These are phyloP conservation scores for Haematococcus lacustris DNA, from an alignment of 139 green algal genomes.

Conservation along the genomic window DNA sequence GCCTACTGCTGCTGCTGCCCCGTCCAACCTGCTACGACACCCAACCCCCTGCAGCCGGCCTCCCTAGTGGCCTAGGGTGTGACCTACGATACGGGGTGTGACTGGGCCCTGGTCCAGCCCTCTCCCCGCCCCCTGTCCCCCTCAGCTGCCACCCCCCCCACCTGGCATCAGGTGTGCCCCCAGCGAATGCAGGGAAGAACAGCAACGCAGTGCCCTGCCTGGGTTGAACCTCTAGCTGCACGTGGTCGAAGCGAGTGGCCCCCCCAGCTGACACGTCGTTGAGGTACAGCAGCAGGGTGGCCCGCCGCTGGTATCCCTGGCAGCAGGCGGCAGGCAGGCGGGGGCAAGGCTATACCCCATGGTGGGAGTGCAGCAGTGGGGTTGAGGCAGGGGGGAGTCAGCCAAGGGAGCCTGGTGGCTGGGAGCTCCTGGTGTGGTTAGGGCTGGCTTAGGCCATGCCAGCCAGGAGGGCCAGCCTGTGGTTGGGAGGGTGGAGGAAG, in stretches of 20 bases:
- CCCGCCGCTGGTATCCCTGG: slow-evolving; percentile 66
- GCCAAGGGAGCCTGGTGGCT: not conserved
- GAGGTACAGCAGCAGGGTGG: slow-evolving; percentile 73
- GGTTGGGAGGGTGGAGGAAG: not conserved
- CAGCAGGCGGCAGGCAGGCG: too few relatives aligned
- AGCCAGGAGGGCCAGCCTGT: not conserved
- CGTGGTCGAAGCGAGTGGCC: slow-evolving; percentile 55
- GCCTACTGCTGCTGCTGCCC: not conserved
- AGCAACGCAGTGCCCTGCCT: slow-evolving; percentile 51
- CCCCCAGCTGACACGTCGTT: slow-evolving; percentile 53
- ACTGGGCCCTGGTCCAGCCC: too few relatives aligned
- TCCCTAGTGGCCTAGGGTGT: not conserved
- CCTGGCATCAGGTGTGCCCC: slow-evolving; percentile 46
- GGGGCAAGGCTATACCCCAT: too few relatives aligned
- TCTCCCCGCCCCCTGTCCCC: too few relatives aligned
- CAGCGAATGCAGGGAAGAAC: slow-evolving; percentile 67
- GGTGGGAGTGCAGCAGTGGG: too few relatives aligned
- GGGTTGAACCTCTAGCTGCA: slow-evolving; percentile 53
- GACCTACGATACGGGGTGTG: too few relatives aligned
- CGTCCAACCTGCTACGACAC: not conserved
- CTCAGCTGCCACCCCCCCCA: slow-evolving; percentile 8
- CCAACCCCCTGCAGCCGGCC: not conserved
- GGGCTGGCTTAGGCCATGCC: not conserved
- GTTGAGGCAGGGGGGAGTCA: not conserved
- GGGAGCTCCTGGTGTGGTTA: not conserved